Base-by-base conservation (phyloP, 805 yeast species). In the Huiozyma naganishii region DNA sequence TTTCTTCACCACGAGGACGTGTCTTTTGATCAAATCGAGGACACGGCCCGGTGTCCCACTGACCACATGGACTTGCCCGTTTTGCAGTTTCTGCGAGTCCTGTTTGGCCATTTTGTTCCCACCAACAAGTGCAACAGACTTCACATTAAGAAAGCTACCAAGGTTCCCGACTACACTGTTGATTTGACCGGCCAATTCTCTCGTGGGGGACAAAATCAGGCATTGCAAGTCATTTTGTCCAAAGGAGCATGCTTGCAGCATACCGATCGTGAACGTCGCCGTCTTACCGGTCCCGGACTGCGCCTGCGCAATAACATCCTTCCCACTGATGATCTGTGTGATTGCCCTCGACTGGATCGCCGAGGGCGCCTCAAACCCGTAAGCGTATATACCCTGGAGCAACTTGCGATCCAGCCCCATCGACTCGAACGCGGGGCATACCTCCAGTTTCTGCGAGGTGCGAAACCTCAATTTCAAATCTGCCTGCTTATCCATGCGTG, bases 201-300 rank as follows among this genome's bases (percentile, higher is more conserved):
- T 79, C 35, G 98, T 92, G 41, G 98, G 98, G 12, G 96, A 87
- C 50, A 92, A 68, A 40, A 92, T 82, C 50, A 92, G 71, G 36
- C 95, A 96, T 69, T 92, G 97, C 48, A 87, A 74, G 50, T 83
- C 84, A 59, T 79, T 74, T 50, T 76, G 68, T 50, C 73, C 76
- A 45, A 80, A 71, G 55, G 90, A 95, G 44, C 92, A 76, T 50
- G 77, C 84, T 68, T 92, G 95, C 52, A 92, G 71, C 73, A 88
- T 84, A 27, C 95, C 90, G 53, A 92, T 90, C 42, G 97, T 76
- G 69, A 92, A 92, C n/a, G 98, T 92, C 41, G 97, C 98, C 2
- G 98, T 92, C 67, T 92, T 92, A 68, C 98, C 98, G 27, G 98
- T 92, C 62, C 98, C 98, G 7, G 96, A 87, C 67, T 92, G 98